Evolutionary conservation across 306 rosid species (phyloP).

Genomic region (Glycine tomentella): DNA sequence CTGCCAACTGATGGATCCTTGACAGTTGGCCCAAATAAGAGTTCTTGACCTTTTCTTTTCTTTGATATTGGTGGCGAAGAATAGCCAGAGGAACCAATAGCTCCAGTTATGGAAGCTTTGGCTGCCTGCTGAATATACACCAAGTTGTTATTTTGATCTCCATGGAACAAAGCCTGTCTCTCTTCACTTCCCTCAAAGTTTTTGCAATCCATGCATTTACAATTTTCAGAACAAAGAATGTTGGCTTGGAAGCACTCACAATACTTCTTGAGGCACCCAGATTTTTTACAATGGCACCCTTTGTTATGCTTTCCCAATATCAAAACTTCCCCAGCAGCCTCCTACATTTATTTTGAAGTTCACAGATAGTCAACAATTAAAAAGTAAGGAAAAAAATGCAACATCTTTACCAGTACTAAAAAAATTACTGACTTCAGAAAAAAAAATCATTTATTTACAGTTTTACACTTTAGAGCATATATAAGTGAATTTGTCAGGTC

Average conservation of each 20-base stretch:
- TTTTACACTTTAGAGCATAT: constrained; percentile 29
- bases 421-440: constrained; percentile 23
- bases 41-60: constrained; percentile 85
- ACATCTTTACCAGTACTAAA: constrained; percentile 22
- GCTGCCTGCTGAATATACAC: constrained; percentile 94
- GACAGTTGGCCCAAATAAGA: constrained; percentile 63
- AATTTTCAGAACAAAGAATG: constrained; percentile 98
- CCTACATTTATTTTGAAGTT: constrained; percentile 62
- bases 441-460: neutral
- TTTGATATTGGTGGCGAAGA: constrained; percentile 81
- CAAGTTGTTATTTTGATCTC: constrained; percentile 89
- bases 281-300: constrained; percentile 99
- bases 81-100: constrained; percentile 98
- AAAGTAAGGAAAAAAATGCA: constrained; percentile 21
- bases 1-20: constrained; percentile 76
- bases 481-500: constrained; percentile 19
- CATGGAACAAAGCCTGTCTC: constrained; percentile 95
- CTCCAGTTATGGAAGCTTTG: constrained; percentile 99
- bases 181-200: constrained; percentile 99
- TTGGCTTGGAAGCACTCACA: constrained; percentile 99
- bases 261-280: constrained; percentile 98
- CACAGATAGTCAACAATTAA: constrained; percentile 41
- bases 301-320: constrained; percentile 95
- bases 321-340: constrained; percentile 90
- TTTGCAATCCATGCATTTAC: constrained; percentile 99